Evolutionary conservation across 371 early-diverging fungal species (phyloP), one percentile per base, ranked within the genome.

Genomic region (Mucor plumbeus): DNA sequence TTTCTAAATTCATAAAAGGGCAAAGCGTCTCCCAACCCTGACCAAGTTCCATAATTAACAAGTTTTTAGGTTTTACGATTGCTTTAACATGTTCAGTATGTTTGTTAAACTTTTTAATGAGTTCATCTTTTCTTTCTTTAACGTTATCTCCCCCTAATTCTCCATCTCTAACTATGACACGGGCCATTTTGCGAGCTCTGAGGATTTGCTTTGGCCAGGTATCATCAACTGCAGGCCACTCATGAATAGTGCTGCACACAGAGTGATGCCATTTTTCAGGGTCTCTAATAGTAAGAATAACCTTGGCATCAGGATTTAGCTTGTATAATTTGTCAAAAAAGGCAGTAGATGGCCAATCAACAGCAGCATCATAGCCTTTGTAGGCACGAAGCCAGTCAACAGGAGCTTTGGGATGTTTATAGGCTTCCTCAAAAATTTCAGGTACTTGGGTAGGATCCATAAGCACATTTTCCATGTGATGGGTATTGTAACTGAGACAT

Each of bases 231-330:
- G 21, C 50, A 13, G 61, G 64, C 60, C 74, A 67, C 35, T 63
- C 64, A 64, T 59, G 47, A 8, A 74, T 77, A 15, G 74, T 74
- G 15, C 64, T 67, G 6, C 33, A 54, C 1, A 69, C 56, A 6
- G 69, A 73, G 3, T 44, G 48, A 38, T 65, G 67, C 78, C 78
- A 78, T 0, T 17, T 10, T 11, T 78, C 71, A 11, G 74, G 69
- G 34, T 75, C 76, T 1, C 78, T 61, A 0, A 67, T 38, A 15
- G 78, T 75, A 2, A 75, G 39, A 21, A 78, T 75, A 1, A 75
- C 64, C 55, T 78, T 78, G n/a, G 76, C 76, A 39, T 73, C 63
- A 21, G 76, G 76, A 21, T 71, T 71, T 10, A 73, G 15, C 35
- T 53, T 43, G 44, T 73, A 57, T 7, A 78, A 56, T 2, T 36